Evolutionary conservation across 345 rosid genomes (phyloP).

Genomic region (Syzygium oleosum): DNA sequence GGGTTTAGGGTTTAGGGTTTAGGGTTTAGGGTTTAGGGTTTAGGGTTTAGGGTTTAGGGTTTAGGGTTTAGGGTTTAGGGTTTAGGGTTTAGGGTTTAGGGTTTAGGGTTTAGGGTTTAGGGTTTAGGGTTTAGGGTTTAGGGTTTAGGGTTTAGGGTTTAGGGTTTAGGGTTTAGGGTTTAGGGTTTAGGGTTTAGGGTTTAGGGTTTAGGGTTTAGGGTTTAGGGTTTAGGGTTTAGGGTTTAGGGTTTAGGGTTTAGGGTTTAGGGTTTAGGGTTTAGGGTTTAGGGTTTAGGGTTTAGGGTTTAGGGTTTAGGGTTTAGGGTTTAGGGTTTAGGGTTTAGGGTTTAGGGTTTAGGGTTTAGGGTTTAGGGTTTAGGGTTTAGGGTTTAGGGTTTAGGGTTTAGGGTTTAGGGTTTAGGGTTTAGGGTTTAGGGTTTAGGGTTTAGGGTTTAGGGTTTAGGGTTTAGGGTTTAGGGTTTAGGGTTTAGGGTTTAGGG

Average conservation of each 20-base stretch:
- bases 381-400: slow-evolving; percentile 14
- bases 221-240: slow-evolving; percentile 7
- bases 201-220: slow-evolving; percentile 10
- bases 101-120: slow-evolving; percentile 12
- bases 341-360: slow-evolving; percentile 2
- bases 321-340: slow-evolving; percentile 2
- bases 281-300: background rate
- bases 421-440: slow-evolving; percentile 14
- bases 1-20: slow-evolving; percentile 16
- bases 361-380: slow-evolving; percentile 16
- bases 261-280: slow-evolving; percentile 6
- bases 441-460: slow-evolving; percentile 10
- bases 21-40: slow-evolving; percentile 16
- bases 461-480: slow-evolving; percentile 9
- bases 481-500: slow-evolving; percentile 4
- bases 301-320: slow-evolving; percentile 6
- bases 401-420: slow-evolving; percentile 7
- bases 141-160: slow-evolving; percentile 6
- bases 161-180: slow-evolving; percentile 10
- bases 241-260: slow-evolving; percentile 6
- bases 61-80: slow-evolving; percentile 13
- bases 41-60: slow-evolving; percentile 14
- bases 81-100: slow-evolving; percentile 5
- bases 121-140: slow-evolving; percentile 19
- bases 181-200: slow-evolving; percentile 6